phyloP scores from a whole-genome alignment of 2,329 filamentous ascomycete genomes.

The Macrophomina phaseolina region DNA sequence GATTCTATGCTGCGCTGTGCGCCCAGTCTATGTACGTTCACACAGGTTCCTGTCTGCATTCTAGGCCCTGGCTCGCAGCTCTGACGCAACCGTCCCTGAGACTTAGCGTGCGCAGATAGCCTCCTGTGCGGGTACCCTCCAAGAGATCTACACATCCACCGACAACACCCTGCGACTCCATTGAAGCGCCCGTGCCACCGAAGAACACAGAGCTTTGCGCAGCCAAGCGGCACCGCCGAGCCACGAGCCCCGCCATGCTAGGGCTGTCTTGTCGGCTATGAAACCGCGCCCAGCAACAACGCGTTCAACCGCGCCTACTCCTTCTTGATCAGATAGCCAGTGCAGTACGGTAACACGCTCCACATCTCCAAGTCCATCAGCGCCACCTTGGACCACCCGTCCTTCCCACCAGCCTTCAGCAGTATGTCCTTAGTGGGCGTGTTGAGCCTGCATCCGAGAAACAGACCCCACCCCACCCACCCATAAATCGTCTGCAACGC shows the following conservation, averaged over 20 bases:
- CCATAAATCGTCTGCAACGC: slow-evolving; percentile 54
- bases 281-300: background rate
- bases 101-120: slow-evolving; percentile 10
- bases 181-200: background rate
- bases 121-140: background rate
- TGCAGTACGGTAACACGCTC: slow-evolving; percentile 42
- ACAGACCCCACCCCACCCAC: slow-evolving; percentile 57
- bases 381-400: slow-evolving; percentile 57
- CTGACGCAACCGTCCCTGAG: slow-evolving; percentile 4
- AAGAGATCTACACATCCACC: background rate
- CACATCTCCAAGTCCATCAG: slow-evolving; percentile 46
- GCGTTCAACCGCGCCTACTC: background rate
- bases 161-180: background rate
- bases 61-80: background rate
- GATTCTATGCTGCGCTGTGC: background rate
- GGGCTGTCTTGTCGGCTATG: background rate
- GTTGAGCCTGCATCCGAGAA: slow-evolving; percentile 58
- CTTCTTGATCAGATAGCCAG: slow-evolving; percentile 46
- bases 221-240: slow-evolving; percentile 5
- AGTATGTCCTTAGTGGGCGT: slow-evolving; percentile 55
- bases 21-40: background rate
- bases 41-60: background rate
- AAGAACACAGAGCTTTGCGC: background rate
- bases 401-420: slow-evolving; percentile 45
- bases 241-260: background rate